A percentile compares a stretch with the other conserved stretches of the same genome.
phyloP scores from a whole-genome alignment of 306 rosid genomes.

The Corylus americana region DNA sequence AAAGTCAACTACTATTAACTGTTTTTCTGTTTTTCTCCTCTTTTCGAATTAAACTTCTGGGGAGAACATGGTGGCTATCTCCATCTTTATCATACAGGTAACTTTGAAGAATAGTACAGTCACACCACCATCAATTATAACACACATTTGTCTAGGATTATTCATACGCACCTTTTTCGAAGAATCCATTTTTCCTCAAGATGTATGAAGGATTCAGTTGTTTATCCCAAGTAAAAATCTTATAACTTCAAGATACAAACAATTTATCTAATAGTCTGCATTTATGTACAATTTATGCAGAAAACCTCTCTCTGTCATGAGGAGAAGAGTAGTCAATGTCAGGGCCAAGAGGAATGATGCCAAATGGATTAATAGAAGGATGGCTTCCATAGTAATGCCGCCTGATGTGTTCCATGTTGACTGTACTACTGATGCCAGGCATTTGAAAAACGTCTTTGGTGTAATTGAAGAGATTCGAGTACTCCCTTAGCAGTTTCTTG shows the following conservation, averaged over 20 bases:
- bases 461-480: slow-evolving; percentile 77
- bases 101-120: not conserved
- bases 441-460: slow-evolving; percentile 82
- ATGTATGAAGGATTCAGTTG: not conserved
- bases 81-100: not conserved
- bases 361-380: slow-evolving; percentile 81
- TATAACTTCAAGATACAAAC: slow-evolving; percentile 1
- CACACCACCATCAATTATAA: not conserved
- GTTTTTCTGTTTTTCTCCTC: too few relatives aligned
- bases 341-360: slow-evolving; percentile 74
- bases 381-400: slow-evolving; percentile 84
- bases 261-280: slow-evolving; percentile 5
- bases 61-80: not conserved
- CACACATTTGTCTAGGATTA: not conserved
- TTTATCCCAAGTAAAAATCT: slow-evolving; percentile 6
- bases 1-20: too few relatives aligned
- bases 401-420: slow-evolving; percentile 81
- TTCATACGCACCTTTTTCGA: not conserved
- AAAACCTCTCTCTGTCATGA: slow-evolving; percentile 70
- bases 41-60: too few relatives aligned
- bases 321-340: slow-evolving; percentile 65
- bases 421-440: slow-evolving; percentile 71
- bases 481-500: slow-evolving; percentile 78
- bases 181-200: not conserved
- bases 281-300: slow-evolving; percentile 37